Evolutionary conservation across 2,329 filamentous ascomycete species (phyloP).

Genomic region (Bipolaris sorokiniana): DNA sequence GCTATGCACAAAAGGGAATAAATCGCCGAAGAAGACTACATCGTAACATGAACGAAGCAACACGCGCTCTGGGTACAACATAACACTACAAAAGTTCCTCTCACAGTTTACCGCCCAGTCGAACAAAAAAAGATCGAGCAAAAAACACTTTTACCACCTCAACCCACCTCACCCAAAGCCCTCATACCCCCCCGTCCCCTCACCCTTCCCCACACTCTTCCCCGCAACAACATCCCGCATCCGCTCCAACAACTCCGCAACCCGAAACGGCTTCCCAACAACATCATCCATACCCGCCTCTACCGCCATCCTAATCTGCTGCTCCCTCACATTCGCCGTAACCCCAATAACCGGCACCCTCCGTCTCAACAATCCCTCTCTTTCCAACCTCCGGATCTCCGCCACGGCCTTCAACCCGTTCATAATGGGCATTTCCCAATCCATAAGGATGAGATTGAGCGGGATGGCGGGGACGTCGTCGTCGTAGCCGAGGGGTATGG

Average conservation of each 20-base stretch:
- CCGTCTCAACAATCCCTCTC: constrained; percentile 21
- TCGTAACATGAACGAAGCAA: no score
- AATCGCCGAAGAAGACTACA: no score
- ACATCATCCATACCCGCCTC: constrained; percentile 56
- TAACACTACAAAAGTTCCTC: no score
- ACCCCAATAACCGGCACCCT: constrained; percentile 44
- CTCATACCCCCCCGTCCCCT: neutral
- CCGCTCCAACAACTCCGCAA: constrained; percentile 32
- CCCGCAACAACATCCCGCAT: constrained; percentile 26
- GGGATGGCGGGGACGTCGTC: constrained; percentile 13
- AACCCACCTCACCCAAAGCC: neutral
- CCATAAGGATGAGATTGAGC: constrained; percentile 38
- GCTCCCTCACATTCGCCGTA: constrained; percentile 44
- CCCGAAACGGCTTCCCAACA: constrained; percentile 75
- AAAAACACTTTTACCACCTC: neutral
- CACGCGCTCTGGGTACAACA: no score
- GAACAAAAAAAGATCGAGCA: no score
- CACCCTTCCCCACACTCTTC: neutral
- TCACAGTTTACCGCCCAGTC: no score
- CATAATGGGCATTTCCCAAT: constrained; percentile 47
- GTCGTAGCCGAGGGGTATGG: neutral
- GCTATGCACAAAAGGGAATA: no score
- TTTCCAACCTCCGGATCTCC: constrained; percentile 37
- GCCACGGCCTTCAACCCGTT: constrained; percentile 37
- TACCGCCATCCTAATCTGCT: constrained; percentile 39